phyloP scores from a whole-genome alignment of 495 filamentous ascomycete species.

The Daldinia loculata region DNA sequence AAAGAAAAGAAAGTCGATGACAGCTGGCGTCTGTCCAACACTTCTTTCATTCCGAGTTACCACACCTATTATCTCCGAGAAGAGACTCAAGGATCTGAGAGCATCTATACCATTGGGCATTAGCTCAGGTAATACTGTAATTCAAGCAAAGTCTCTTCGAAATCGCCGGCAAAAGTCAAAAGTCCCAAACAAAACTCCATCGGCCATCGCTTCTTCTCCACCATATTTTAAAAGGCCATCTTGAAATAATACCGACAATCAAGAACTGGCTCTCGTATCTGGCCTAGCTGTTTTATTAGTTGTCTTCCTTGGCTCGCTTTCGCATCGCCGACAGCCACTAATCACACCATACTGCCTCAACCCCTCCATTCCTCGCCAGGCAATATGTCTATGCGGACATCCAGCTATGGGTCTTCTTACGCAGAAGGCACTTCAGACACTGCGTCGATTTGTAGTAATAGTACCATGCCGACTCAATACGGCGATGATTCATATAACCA shows the following conservation, averaged over 20 bases:
- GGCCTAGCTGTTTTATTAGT: constrained; percentile 4
- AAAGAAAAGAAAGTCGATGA: not conserved
- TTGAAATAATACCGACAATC: constrained; percentile 1
- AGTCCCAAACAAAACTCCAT: constrained; percentile 1
- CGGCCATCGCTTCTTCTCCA: constrained; percentile 5
- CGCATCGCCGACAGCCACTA: constrained; percentile 6
- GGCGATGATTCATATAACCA: not conserved
- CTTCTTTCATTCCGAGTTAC: not conserved
- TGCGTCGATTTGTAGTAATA: not conserved
- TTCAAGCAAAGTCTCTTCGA: not conserved
- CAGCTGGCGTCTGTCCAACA: constrained; percentile 1
- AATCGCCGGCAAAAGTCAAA: constrained; percentile 1
- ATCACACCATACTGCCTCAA: not conserved
- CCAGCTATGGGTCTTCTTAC: not conserved
- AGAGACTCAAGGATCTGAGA: not conserved
- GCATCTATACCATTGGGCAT: not conserved
- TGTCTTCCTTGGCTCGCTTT: not conserved
- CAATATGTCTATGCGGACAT: not conserved
- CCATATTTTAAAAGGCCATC: constrained; percentile 10
- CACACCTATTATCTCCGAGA: constrained; percentile 4
- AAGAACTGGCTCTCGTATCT: not conserved
- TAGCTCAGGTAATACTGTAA: not conserved
- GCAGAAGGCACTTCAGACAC: not conserved
- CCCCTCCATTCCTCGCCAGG: not conserved
- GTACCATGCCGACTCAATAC: constrained; percentile 17